phyloP scores from a whole-genome alignment of 1,284 basidiomycete genomes.

The Moesziomyces parantarcticus region DNA sequence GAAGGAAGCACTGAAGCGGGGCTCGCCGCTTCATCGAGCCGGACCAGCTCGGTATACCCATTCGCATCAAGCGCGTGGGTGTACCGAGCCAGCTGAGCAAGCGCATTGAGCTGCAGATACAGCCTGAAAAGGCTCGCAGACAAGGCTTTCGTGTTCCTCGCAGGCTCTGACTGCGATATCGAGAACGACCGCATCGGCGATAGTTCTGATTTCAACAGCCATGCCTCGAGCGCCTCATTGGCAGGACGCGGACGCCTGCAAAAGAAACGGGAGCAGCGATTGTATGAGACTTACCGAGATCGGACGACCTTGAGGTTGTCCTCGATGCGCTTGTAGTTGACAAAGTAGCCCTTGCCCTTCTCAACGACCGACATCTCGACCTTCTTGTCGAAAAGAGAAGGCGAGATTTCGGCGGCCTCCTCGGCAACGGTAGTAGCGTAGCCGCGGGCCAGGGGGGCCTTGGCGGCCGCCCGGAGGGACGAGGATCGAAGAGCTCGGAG shows the following conservation, averaged over 20 bases:
- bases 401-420: conserved; percentile 58
- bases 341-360: conserved; percentile 66
- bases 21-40: too few relatives aligned
- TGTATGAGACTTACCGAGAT: conserved; percentile 47
- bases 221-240: too few relatives aligned
- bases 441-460: conserved; percentile 56
- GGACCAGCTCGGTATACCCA: too few relatives aligned
- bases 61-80: too few relatives aligned
- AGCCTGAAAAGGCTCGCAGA: too few relatives aligned
- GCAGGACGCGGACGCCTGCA: background rate
- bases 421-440: conserved; percentile 66
- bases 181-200: too few relatives aligned
- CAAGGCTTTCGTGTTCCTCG: too few relatives aligned
- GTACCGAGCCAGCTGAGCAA: too few relatives aligned
- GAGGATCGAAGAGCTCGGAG: conserved; percentile 52
- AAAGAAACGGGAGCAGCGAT: background rate
- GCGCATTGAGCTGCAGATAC: too few relatives aligned
- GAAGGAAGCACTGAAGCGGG: background rate
- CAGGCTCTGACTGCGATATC: too few relatives aligned
- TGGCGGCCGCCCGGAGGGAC: conserved; percentile 47
- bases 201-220: too few relatives aligned
- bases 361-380: conserved; percentile 66
- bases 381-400: conserved; percentile 63
- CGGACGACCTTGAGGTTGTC: conserved; percentile 67
- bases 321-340: conserved; percentile 67